phyloP scores from a whole-genome alignment of 2,329 filamentous ascomycete species.

The Colletotrichum sp. region DNA sequence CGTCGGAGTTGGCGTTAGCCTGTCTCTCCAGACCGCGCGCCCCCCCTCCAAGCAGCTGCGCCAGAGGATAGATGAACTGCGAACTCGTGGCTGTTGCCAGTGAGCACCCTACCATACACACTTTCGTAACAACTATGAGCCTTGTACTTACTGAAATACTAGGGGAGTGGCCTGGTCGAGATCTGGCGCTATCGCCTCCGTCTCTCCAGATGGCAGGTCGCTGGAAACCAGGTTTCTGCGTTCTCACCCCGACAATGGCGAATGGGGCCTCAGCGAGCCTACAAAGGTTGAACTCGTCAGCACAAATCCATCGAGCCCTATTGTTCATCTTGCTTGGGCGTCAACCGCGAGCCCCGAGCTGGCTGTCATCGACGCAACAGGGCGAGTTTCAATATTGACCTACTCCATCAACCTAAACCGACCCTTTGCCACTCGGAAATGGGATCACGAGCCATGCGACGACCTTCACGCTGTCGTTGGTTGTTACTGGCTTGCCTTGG shows the following conservation, averaged over 20 bases:
- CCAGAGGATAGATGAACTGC: slow-evolving; percentile 78
- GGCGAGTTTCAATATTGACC: slow-evolving; percentile 76
- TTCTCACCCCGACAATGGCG: slow-evolving; percentile 70
- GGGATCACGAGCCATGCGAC: slow-evolving; percentile 71
- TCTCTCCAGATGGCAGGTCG: slow-evolving; percentile 72
- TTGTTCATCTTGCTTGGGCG: slow-evolving; percentile 86
- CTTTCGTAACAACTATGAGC: background rate
- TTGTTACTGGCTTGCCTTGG: slow-evolving; percentile 80
- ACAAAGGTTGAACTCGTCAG: slow-evolving; percentile 66
- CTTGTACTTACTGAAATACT: background rate
- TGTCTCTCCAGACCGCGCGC: slow-evolving; percentile 56
- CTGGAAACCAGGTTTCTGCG: slow-evolving; percentile 77
- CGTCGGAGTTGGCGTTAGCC: slow-evolving; percentile 70
- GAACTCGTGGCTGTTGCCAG: slow-evolving; percentile 80
- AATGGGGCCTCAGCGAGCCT: slow-evolving; percentile 80
- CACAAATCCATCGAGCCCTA: slow-evolving; percentile 65
- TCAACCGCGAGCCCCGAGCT: slow-evolving; percentile 75
- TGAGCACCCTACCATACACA: slow-evolving; percentile 48
- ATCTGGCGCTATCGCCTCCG: slow-evolving; percentile 82
- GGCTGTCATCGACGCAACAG: slow-evolving; percentile 80
- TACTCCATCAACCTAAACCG: slow-evolving; percentile 77
- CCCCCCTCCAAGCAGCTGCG: slow-evolving; percentile 70
- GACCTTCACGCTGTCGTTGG: slow-evolving; percentile 82
- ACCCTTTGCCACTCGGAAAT: slow-evolving; percentile 65
- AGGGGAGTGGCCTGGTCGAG: slow-evolving; percentile 90